Evolutionary conservation across 83 land plant species (phyloP).

Genomic region (Diphasiastrum complanatum): DNA sequence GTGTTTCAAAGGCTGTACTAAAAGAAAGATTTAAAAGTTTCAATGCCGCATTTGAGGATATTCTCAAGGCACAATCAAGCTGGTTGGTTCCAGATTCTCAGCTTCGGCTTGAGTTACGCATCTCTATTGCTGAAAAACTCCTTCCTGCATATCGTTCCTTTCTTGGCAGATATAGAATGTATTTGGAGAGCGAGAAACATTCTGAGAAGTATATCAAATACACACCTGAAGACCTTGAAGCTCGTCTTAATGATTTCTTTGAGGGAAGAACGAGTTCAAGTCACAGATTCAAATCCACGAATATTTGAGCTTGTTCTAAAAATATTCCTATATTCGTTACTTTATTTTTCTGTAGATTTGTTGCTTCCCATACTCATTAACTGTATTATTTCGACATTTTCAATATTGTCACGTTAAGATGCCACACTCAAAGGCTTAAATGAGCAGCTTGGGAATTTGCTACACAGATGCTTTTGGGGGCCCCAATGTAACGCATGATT

Average conservation of each 20-base stretch:
- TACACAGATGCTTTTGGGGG: no score
- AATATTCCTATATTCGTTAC: no score
- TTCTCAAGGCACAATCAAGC: constrained; percentile 45
- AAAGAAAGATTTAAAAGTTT: constrained; percentile 66
- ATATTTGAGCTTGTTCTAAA: no score
- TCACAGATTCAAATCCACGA: no score
- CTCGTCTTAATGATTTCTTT: constrained; percentile 55
- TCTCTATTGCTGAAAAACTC: constrained; percentile 46
- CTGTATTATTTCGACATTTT: no score
- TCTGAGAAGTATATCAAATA: constrained; percentile 63
- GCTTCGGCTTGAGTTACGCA: constrained; percentile 61
- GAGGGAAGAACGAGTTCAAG: no score
- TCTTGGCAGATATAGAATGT: constrained; percentile 49
- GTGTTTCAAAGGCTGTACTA: constrained; percentile 50
- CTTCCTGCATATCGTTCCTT: constrained; percentile 70
- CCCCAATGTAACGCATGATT: no score
- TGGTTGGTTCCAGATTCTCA: constrained; percentile 64
- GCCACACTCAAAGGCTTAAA: no score
- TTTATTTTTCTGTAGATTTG: no score
- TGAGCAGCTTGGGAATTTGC: no score
- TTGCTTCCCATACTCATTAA: no score
- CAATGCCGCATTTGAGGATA: constrained; percentile 67
- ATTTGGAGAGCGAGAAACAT: constrained; percentile 54
- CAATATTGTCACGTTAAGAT: no score
- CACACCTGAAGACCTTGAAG: constrained; percentile 65